A percentile compares a stretch with the other conserved stretches of the same genome.
Evolutionary conservation across 108 stramenopile species (phyloP).

Genomic region (Nitzschia sp.): DNA sequence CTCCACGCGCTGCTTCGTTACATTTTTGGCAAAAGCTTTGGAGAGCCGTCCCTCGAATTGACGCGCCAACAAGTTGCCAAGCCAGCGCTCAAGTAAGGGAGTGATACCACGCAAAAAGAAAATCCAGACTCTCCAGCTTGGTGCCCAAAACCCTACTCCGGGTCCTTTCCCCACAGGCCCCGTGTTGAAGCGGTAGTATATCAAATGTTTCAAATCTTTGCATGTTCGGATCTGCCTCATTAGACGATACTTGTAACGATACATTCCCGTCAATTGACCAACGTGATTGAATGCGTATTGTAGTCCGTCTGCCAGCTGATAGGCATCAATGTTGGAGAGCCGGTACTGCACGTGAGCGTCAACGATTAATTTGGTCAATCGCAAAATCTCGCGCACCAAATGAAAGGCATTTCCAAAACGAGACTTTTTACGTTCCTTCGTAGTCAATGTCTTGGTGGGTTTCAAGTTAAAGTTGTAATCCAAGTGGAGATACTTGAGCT

Average conservation of each 20-base stretch:
- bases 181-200: conserved; percentile 99
- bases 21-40: conserved; percentile 96
- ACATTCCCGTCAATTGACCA: conserved; percentile 99
- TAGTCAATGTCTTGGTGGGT: conserved; percentile 99
- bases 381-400: conserved; percentile 96
- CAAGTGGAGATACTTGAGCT: conserved; percentile 98
- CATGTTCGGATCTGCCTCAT: conserved; percentile 99
- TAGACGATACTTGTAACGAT: conserved; percentile 98
- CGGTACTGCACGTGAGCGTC: conserved; percentile 99
- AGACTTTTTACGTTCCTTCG: conserved; percentile 99
- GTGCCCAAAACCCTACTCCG: conserved; percentile 99
- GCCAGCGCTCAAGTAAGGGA: conserved; percentile 96
- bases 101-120: conserved; percentile 98
- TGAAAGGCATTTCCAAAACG: conserved; percentile 98
- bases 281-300: conserved; percentile 99
- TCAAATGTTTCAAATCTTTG: conserved; percentile 99
- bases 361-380: conserved; percentile 98
- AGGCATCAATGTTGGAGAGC: conserved; percentile 98
- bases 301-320: conserved; percentile 97
- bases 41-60: conserved; percentile 98
- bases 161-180: conserved; percentile 99
- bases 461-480: conserved; percentile 99
- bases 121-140: conserved; percentile 99
- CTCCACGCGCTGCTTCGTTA: conserved; percentile 99
- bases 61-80: conserved; percentile 97